Conservation (phyloP, 106 monocot species). For the Hemerocallis citrina region DNA sequence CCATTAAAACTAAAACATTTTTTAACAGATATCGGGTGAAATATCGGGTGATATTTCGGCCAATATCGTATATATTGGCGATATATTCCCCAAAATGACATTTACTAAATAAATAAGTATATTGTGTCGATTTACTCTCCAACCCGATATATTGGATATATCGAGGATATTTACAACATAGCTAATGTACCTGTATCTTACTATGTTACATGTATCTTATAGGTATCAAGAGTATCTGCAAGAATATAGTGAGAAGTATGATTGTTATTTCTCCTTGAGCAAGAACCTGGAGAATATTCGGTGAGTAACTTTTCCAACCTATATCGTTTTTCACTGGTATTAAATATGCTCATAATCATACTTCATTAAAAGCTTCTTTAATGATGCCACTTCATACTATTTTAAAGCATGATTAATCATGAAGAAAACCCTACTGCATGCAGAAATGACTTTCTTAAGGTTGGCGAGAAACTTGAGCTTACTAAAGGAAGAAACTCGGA, state of each 20-base stretch:
- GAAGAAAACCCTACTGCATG: not conserved
- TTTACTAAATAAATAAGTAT: too few relatives aligned
- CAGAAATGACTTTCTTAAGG: constrained; percentile 73
- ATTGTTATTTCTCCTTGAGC: constrained; percentile 56
- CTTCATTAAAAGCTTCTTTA: too few relatives aligned
- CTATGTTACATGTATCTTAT: too few relatives aligned
- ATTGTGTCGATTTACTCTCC: too few relatives aligned
- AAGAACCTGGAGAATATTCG: constrained; percentile 62
- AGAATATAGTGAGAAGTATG: constrained; percentile 81
- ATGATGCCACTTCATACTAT: not conserved
- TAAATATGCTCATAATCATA: not conserved
- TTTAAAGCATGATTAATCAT: not conserved
- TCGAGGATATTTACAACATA: too few relatives aligned
- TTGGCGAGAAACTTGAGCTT: constrained; percentile 58
- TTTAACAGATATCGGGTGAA: too few relatives aligned
- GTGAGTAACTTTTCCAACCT: constrained; percentile 18
- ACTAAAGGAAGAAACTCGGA: constrained; percentile 38
- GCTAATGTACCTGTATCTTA: too few relatives aligned
- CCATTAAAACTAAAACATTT: too few relatives aligned
- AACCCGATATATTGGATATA: too few relatives aligned
- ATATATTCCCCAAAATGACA: too few relatives aligned
- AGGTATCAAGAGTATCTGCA: constrained; percentile 85
- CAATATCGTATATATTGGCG: not conserved
- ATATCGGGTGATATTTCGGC: too few relatives aligned
- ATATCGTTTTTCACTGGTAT: not conserved